Evolutionary conservation across 176 grass and related monocot genomes (phyloP).

Genomic region (Thalia dealbata): DNA sequence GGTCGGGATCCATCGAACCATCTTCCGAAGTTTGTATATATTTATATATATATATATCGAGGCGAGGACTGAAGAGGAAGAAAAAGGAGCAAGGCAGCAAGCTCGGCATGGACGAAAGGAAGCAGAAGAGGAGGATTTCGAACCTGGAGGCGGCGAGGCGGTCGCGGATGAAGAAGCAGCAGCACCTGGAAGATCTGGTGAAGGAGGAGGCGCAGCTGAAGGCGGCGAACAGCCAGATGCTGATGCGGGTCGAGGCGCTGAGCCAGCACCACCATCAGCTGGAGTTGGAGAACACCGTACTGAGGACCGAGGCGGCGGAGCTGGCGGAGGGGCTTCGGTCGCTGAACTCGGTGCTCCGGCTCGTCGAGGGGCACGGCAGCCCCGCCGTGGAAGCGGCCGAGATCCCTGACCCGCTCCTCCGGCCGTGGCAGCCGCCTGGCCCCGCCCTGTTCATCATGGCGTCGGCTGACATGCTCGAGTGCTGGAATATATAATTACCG

Average conservation of each 20-base stretch:
- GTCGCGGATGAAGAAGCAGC: slow-evolving; percentile 84
- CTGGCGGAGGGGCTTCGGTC: slow-evolving; percentile 59
- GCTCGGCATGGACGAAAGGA: slow-evolving; percentile 30
- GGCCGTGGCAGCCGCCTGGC: slow-evolving; percentile 57
- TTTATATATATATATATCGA: background rate
- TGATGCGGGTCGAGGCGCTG: slow-evolving; percentile 31
- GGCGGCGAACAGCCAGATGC: slow-evolving; percentile 49
- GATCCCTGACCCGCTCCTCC: slow-evolving; percentile 53
- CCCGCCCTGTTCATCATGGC: slow-evolving; percentile 49
- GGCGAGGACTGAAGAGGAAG: background rate
- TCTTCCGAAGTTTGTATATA: background rate
- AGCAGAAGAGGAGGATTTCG: slow-evolving; percentile 77
- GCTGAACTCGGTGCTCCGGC: slow-evolving; percentile 58
- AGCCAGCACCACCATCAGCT: slow-evolving; percentile 31
- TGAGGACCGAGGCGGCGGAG: slow-evolving; percentile 48
- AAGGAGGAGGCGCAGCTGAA: slow-evolving; percentile 52
- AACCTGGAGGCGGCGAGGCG: slow-evolving; percentile 85
- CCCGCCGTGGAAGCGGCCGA: slow-evolving; percentile 77
- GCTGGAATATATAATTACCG: slow-evolving; percentile 5
- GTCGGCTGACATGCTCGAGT: slow-evolving; percentile 43
- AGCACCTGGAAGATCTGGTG: slow-evolving; percentile 73
- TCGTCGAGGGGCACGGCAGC: slow-evolving; percentile 59
- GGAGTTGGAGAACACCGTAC: slow-evolving; percentile 64
- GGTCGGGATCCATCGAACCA: background rate
- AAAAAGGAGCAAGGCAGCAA: background rate